Evolutionary conservation across 2,329 filamentous ascomycete species (phyloP), one percentile per base, ranked within the genome.

Genomic region (Hortaea sp.): DNA sequence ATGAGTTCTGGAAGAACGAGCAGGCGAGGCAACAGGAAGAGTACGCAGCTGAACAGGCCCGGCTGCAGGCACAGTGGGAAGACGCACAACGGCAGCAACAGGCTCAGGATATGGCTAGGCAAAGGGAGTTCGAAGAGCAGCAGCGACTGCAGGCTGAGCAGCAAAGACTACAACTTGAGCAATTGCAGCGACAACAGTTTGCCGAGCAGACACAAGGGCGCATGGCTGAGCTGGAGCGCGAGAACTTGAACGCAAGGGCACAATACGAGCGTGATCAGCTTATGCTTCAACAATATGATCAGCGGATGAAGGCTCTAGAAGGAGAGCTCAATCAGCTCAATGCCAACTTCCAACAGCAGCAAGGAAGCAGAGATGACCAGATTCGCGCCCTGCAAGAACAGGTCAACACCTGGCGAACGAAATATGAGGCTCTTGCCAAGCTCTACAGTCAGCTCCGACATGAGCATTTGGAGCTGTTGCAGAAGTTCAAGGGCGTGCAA

Each of bases 181-280:
- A 92, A 40, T 75, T 98, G 30, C 72, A 92, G 62, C 78, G 83
- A 27, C 88, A 97, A 54, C 92, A 98, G 61, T 85, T 86, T 49
- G 82, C 90, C 58, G 88, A 89, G 69, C 90, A 97, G 62, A 97
- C 90, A 0, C 89, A 97, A 63, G 92, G 92, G 35, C 84, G 88
- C n/a, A 75, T 98, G 58, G 92, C 90, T 1, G 92, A 98, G 68
- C 74, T 98, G 42, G 90, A 98, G 69, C 85, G 84, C 48, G 90
- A 97, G 68, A 97, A 98, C 57, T 72, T 98, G 28, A 90, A 92
- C 59, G 92, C 92, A 4, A 80, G 92, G 38, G 87, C 89, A 6
- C 92, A 97, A 66, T 97, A 95, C 63, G 89, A 97, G 66, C 84
- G 84, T n/a, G 89, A 98, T 63, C 92, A 97, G 68, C 74, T 98